These are phyloP conservation scores for Trichoderma koningiopsis DNA, from an alignment of 2,329 filamentous ascomycete species.

Conservation along the genomic window DNA sequence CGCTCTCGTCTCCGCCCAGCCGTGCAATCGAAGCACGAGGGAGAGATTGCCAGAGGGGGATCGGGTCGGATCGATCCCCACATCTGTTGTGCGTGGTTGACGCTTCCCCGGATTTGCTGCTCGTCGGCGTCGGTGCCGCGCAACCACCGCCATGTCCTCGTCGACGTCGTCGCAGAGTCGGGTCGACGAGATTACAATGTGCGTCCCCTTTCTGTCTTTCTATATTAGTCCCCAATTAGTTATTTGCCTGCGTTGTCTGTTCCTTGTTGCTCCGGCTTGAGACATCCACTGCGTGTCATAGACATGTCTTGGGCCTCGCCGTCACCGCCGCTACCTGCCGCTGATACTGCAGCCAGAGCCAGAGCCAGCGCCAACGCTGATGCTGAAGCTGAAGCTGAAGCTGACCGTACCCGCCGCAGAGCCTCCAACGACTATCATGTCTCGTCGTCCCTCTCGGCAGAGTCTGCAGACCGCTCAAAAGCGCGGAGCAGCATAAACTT, in stretches of 20 bases:
- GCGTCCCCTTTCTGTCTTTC: background rate
- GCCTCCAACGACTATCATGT: constrained; percentile 34
- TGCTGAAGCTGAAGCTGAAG: constrained; percentile 1
- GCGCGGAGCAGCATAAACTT: constrained; percentile 45
- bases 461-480: constrained; percentile 40
- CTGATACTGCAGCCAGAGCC: background rate
- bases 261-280: background rate
- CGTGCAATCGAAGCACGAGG: constrained; percentile 15
- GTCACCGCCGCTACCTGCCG: background rate
- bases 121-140: constrained; percentile 1
- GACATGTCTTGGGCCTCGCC: background rate
- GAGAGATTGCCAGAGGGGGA: constrained; percentile 24
- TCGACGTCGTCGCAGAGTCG: constrained; percentile 30
- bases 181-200: constrained; percentile 36
- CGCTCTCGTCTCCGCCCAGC: constrained; percentile 23
- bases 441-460: constrained; percentile 38
- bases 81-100: constrained; percentile 12
- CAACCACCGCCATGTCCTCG: constrained; percentile 28
- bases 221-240: too few relatives aligned
- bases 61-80: constrained; percentile 27
- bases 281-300: background rate
- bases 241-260: background rate
- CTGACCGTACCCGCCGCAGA: constrained; percentile 26
- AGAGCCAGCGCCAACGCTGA: background rate
- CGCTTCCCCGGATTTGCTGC: constrained; percentile 27